phyloP scores from a whole-genome alignment of 768 basidiomycete species.

The Amanita muscaria region DNA sequence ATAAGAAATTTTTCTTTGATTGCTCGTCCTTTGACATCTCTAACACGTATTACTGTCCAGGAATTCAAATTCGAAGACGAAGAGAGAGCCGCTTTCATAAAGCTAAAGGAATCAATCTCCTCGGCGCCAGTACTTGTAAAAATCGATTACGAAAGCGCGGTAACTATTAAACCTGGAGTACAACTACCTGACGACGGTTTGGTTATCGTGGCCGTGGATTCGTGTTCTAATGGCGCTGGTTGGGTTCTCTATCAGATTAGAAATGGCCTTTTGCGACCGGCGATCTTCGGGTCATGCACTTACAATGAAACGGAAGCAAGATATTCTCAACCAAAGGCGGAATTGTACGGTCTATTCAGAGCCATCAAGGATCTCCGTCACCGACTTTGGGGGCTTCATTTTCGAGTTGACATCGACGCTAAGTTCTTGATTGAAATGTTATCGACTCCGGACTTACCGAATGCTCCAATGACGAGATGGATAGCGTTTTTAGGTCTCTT shows the following conservation, averaged over 20 bases:
- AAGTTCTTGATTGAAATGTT: conserved; percentile 30
- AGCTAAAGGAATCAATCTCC: conserved; percentile 2
- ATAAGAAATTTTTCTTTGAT: conserved; percentile 17
- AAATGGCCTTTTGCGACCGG: conserved; percentile 15
- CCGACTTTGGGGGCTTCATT: conserved; percentile 22
- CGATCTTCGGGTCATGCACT: conserved; percentile 24
- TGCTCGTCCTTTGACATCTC: conserved; percentile 17
- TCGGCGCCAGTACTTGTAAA: conserved; percentile 20
- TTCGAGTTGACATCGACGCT: conserved; percentile 26
- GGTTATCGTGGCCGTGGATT: conserved; percentile 27
- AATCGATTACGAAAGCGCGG: conserved; percentile 22
- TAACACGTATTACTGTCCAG: background rate
- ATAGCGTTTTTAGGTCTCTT: conserved; percentile 26
- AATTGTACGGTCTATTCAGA: conserved; percentile 28
- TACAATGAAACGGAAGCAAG: conserved; percentile 22
- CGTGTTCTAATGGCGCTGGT: conserved; percentile 22
- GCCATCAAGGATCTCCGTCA: conserved; percentile 22
- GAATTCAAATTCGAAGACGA: conserved; percentile 14
- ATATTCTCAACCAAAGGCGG: conserved; percentile 30
- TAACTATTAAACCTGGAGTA: conserved; percentile 3
- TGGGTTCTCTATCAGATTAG: conserved; percentile 26
- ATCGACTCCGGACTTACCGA: conserved; percentile 26
- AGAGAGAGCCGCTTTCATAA: no score
- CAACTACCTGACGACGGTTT: conserved; percentile 14
- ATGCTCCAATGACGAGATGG: conserved; percentile 30